Evolutionary conservation across 108 stramenopile genomes (phyloP), one percentile per base, ranked within the genome.

Genomic region (Pelagomonas calceolata): DNA sequence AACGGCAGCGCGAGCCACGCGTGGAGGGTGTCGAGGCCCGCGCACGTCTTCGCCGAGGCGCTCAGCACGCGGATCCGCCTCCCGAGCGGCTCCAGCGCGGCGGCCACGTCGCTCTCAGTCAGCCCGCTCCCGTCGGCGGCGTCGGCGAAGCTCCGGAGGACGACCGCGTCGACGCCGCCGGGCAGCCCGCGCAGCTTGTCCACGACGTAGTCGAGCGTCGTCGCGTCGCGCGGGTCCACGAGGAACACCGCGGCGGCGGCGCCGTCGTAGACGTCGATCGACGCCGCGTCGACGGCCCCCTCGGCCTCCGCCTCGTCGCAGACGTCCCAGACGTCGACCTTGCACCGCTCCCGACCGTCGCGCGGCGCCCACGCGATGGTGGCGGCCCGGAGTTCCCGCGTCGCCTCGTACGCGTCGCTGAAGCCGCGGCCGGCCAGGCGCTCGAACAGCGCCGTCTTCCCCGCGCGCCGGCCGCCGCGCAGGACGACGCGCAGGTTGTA

Each of bases 241-340:
- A 60, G 21, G 51, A 26, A 60, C 21, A 60, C 29, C 21, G 26
- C 51, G 21, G 51, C 51, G 7, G 18, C 21, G 21, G 7, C 3
- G 51, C 26, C 51, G 21, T 26, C 1, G 26, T 26, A 60, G 21
- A 60, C 51, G 26, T 60, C 51, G 21, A 60, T 26, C 7, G 51
- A 9, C 51, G 21, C 21, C 51, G 21, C 51, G 51, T 60, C 51
- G 51, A 60, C 7, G 9, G 39, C 39, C 39, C 9, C 39, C 39
- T 43, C 39, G 9, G 39, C 39, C 39, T 5, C 39, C 39, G 39
- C 51, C 21, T 60, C 51, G 21, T 60, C 51, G 51, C 18, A 17
- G 51, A 60, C 51, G 51, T 60, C 51, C 51, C 51, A 60, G 51
- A 60, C 51, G 51, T 60, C 51, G 51, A 60, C 51, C 51, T 60